Conservation (phyloP, 495 filamentous ascomycete species). For the Cercophora newfieldiana region DNA sequence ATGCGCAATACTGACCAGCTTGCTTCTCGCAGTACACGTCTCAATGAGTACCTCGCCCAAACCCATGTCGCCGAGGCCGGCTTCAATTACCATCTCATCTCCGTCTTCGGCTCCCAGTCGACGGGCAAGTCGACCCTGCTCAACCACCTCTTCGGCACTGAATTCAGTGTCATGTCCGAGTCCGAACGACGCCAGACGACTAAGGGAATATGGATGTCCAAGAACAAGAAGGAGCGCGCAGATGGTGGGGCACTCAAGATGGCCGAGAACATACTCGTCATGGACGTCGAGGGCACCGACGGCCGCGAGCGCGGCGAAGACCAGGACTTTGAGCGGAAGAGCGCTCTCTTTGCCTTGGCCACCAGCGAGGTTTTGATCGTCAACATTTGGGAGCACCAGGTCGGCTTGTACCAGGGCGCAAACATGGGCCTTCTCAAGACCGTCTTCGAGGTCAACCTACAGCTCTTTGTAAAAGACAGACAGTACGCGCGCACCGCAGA, state of each 20-base stretch:
- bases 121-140: constrained; percentile 97
- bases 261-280: constrained; percentile 97
- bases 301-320: constrained; percentile 95
- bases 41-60: constrained; percentile 76
- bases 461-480: constrained; percentile 91
- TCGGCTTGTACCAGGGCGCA: constrained; percentile 94
- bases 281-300: constrained; percentile 99
- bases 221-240: constrained; percentile 69
- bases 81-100: constrained; percentile 99
- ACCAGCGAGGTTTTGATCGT: constrained; percentile 98
- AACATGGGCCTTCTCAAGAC: constrained; percentile 99
- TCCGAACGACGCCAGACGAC: constrained; percentile 88
- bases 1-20: constrained; percentile 9
- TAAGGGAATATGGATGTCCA: constrained; percentile 99
- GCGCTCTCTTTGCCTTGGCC: constrained; percentile 91
- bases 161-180: constrained; percentile 97
- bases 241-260: constrained; percentile 53
- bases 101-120: constrained; percentile 97
- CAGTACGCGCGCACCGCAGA: constrained; percentile 58
- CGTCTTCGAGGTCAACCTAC: constrained; percentile 97
- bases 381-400: constrained; percentile 99
- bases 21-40: constrained; percentile 59
- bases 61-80: constrained; percentile 81
- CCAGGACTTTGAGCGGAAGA: constrained; percentile 98
- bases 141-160: constrained; percentile 92